A percentile compares a stretch with the other conserved stretches of the same genome.
phyloP scores from a whole-genome alignment of 352 stramenopile genomes.

The Pythium dissotocum region DNA sequence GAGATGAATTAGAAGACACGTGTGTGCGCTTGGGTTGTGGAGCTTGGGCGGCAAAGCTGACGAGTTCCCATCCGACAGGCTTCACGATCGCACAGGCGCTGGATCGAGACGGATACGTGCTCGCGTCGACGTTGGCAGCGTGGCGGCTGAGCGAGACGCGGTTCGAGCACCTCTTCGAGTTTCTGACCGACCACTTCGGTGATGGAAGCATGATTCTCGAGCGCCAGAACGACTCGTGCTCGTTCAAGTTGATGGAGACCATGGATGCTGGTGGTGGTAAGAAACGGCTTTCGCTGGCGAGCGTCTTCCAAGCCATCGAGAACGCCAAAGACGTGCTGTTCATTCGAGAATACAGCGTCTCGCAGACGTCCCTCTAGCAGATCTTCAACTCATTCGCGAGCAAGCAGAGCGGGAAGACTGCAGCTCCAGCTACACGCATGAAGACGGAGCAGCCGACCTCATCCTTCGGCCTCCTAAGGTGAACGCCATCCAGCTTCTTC shows the following conservation, averaged over 20 bases:
- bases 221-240: conserved; percentile 50
- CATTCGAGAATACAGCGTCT: conserved; percentile 72
- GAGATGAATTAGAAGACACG: conserved; percentile 18
- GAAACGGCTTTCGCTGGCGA: conserved; percentile 24
- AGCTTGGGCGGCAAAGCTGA: conserved; percentile 31
- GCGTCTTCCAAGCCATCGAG: conserved; percentile 50
- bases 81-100: conserved; percentile 34
- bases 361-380: conserved; percentile 77
- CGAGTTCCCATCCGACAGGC: conserved; percentile 34
- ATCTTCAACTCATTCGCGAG: conserved; percentile 81
- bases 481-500: not conserved
- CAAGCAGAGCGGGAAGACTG: conserved; percentile 32
- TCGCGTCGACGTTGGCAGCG: conserved; percentile 25
- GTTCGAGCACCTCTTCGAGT: conserved; percentile 30
- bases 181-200: conserved; percentile 34
- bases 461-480: not conserved
- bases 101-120: conserved; percentile 35
- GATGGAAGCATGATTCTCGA: conserved; percentile 35
- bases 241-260: conserved; percentile 41
- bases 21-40: conserved; percentile 31
- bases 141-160: conserved; percentile 39
- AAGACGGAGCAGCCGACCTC: no score
- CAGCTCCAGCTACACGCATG: no score
- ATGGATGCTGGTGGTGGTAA: no score
- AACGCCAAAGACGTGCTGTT: conserved; percentile 28